phyloP scores from a whole-genome alignment of 768 basidiomycete species.

The Phaffia tasmanica region DNA sequence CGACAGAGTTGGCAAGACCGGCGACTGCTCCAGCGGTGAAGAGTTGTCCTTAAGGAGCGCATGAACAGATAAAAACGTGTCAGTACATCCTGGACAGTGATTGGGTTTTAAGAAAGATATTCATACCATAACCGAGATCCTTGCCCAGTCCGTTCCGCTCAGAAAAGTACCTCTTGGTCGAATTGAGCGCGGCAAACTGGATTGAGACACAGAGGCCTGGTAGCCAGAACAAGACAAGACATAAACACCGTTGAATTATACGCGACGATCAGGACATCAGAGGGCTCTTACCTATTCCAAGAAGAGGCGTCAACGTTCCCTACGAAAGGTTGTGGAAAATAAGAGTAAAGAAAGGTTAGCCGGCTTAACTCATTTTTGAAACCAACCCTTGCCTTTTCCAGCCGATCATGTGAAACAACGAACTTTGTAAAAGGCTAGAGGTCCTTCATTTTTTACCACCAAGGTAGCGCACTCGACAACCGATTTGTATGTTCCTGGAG shows the following conservation, averaged over 20 bases:
- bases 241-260: background rate
- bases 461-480: constrained; percentile 84
- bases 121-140: constrained; percentile 9
- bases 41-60: constrained; percentile 47
- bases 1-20: constrained; percentile 79
- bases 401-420: background rate
- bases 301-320: constrained; percentile 80
- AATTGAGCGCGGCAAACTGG: constrained; percentile 84
- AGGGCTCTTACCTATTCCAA: constrained; percentile 54
- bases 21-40: constrained; percentile 68
- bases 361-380: no score
- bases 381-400: no score
- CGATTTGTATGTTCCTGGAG: constrained; percentile 75
- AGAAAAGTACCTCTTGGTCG: constrained; percentile 67
- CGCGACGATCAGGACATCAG: background rate
- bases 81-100: background rate
- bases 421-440: constrained; percentile 91
- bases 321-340: constrained; percentile 33
- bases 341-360: background rate
- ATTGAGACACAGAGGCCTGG: constrained; percentile 77
- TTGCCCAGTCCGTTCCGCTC: constrained; percentile 45
- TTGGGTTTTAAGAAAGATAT: no score
- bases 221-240: background rate
- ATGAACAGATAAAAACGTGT: background rate
- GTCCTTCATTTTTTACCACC: constrained; percentile 81